Base-by-base conservation (phyloP, 257 asterid species). In the Dorcoceras hygrometricum region DNA sequence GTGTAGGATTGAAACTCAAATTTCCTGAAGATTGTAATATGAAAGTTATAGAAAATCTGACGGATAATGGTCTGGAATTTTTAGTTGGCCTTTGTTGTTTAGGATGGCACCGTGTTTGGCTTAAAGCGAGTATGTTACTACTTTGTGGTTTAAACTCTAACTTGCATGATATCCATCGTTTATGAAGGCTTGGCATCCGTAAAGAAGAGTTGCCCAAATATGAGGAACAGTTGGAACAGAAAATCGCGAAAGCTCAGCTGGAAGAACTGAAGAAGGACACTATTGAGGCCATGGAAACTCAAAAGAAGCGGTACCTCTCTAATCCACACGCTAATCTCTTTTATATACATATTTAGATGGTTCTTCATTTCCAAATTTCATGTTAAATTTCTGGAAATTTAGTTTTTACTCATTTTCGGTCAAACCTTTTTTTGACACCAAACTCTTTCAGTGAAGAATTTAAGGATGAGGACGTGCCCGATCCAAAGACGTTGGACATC, bases 241-340 rank as follows among this genome's bases (percentile, higher is more conserved):
- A 90, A 71, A 79, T 93, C 54, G 94, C 99, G 1, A 90, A 88
- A 80, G 97, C 95, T 29, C 97, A 93, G 59, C 78, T 90, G 53
- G 95, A 85, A 73, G 95, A 88, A 75, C 78, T 93, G 82, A 81
- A 89, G 80, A 92, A 92, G 84, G 96, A 89, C 31, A 88, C 83
- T 32, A 3, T 78, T 62, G 97, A 93, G 72, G 99, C 97, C 69
- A 93, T 93, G 99, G 97, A 88, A 28, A 83, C 97, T 67, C 97
- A 93, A 78, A 88, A 84, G 86, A 88, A 90, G 78, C 60, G 90
- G 96, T 91, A 85, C 48, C 46, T 51, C 31, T 62, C 69, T 65
- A 39, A 57, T 58, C 23, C 25, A 1, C 12, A 8, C 28, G 25
- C 57, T 25, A 59, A 20, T 26, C 53, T 53, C 39, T 57, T 8